phyloP scores from a whole-genome alignment of 2,329 filamentous ascomycete species.

The Fusarium floridanum region DNA sequence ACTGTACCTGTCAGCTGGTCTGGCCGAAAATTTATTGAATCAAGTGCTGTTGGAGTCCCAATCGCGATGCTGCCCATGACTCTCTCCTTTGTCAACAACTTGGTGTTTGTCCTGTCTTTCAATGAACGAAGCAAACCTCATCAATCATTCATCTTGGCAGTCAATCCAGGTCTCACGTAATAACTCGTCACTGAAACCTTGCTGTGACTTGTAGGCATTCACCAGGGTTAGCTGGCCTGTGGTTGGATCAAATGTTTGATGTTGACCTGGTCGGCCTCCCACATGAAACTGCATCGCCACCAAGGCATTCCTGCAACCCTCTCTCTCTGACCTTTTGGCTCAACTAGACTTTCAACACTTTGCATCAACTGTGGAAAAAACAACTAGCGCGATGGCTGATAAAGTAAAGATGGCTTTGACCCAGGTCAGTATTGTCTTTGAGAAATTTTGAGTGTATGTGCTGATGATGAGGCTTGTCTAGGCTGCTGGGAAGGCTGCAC shows the following conservation, averaged over 20 bases:
- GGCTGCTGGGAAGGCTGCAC: conserved; percentile 4
- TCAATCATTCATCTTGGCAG: neutral
- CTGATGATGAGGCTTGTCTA: neutral
- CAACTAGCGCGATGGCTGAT: neutral
- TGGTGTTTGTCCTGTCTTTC: neutral
- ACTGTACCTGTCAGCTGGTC: neutral
- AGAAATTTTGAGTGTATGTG: neutral
- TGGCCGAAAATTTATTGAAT: neutral
- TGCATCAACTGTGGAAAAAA: neutral
- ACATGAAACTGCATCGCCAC: conserved; percentile 2
- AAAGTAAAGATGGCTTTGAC: neutral
- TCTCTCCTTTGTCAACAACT: neutral
- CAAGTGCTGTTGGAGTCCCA: neutral
- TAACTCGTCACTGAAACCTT: neutral
- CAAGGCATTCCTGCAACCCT: neutral
- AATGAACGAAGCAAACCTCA: neutral
- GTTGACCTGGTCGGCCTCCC: neutral
- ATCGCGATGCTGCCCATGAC: neutral
- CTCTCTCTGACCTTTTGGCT: neutral
- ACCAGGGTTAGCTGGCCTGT: neutral
- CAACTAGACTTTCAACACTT: neutral
- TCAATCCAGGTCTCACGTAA: neutral
- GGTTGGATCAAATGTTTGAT: neutral
- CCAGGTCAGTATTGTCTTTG: neutral
- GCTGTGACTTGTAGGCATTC: neutral